Base-by-base conservation (phyloP, 192 early-diverging fungal species). In the Backusella tarrabulga region DNA sequence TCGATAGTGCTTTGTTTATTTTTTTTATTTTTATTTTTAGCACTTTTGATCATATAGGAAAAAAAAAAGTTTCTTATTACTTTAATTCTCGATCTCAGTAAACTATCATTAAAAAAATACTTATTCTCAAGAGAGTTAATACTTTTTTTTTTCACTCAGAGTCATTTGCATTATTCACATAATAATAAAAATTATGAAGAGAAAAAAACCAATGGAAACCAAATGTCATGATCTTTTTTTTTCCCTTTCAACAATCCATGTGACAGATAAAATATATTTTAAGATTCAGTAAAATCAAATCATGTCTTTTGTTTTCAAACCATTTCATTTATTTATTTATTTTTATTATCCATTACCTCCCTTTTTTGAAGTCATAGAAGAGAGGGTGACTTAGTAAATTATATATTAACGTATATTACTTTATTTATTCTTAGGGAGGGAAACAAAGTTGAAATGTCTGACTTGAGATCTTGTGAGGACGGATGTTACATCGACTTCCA, bases 401-500 rank as follows among this genome's bases (percentile, higher is more conserved):
- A 29, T 29, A 12, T 63, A 60, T 60, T 26, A 60, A 29, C 26
- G 56, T 60, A 23, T 26, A 29, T 29, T 63, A 29, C 23, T 63
- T 63, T 8, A 23, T 14, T 63, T 63, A 23, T 63, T 2, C n/a
- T 63, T 29, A 23, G 12, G 6, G 6, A 50, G 19, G 46, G 46
- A 50, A 29, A 63, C 23, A 63, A 63, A 63, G 26, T 26, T 29
- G 11, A 63, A 29, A 63, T 26, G 26, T 29, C 56, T 63, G 56
- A 63, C 23, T 63, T 63, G 56, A 63, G 56, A 23, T 63, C 56
- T 63, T 63, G 56, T 63, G 56, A 63, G 56, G 56, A 9, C 56
- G 23, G 8, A 63, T 26, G 56, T 63, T 29, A 63, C 56, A 23
- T 63, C 14, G 26, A 29, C 26, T 12, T 63, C 56, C 56, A 63